Conservation (phyloP, 2,329 filamentous ascomycete species). For the Biscogniauxia marginata region DNA sequence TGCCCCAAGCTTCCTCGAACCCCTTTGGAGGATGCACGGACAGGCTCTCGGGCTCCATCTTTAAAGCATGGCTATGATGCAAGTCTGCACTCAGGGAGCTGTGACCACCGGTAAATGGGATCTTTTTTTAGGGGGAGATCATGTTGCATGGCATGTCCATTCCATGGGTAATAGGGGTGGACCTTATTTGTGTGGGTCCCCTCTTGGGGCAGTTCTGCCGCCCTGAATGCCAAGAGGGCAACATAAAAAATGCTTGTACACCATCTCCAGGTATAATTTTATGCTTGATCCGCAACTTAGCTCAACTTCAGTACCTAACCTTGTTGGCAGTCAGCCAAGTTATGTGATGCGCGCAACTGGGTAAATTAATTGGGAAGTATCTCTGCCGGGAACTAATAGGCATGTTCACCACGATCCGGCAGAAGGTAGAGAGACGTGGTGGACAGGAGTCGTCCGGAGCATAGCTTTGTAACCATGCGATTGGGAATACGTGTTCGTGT, state of each 20-base stretch:
- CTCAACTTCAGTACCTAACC: background rate
- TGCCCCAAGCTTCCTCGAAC: background rate
- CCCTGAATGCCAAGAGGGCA: conserved; percentile 20
- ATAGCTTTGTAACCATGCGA: background rate
- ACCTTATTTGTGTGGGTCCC: conserved; percentile 9
- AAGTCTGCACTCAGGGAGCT: background rate
- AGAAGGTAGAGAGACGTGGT: background rate
- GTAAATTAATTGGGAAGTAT: background rate
- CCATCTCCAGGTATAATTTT: background rate
- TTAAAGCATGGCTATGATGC: background rate
- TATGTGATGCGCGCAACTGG: background rate
- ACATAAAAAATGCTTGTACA: conserved; percentile 5
- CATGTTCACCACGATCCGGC: no score
- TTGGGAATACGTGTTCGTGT: background rate
- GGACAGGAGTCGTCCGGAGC: background rate
- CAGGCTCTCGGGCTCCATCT: background rate
- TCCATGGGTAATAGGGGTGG: conserved; percentile 17
- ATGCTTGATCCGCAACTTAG: background rate
- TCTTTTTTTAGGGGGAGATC: conserved; percentile 12
- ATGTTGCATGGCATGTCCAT: conserved; percentile 10
- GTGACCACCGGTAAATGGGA: conserved; percentile 2
- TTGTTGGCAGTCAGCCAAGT: background rate
- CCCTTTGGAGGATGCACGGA: background rate
- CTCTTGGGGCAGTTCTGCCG: conserved; percentile 8
- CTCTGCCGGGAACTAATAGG: no score